phyloP scores from a whole-genome alignment of 192 early-diverging fungal genomes.

The Coemansia sp. region DNA sequence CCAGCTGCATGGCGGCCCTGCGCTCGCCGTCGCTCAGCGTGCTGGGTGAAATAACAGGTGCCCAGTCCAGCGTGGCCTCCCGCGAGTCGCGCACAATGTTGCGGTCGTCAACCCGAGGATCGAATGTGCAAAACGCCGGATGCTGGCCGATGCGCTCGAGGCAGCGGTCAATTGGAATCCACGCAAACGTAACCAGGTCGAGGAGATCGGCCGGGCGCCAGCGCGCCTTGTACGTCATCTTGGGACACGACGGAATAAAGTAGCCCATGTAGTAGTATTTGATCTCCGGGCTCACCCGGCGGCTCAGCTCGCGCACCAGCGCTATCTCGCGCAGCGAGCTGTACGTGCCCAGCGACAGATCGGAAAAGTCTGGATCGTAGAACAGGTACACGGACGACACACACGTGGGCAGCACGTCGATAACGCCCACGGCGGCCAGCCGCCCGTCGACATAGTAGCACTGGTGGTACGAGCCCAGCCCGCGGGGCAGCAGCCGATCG shows the following conservation, averaged over 20 bases:
- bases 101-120: conserved; percentile 15
- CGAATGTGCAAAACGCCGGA: conserved; percentile 36
- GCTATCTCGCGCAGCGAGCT: conserved; percentile 82
- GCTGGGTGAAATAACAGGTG: conserved; percentile 10
- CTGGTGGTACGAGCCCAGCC: conserved; percentile 84
- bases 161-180: conserved; percentile 44
- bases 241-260: conserved; percentile 86
- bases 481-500: conserved; percentile 13
- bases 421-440: conserved; percentile 85
- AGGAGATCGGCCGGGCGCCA: conserved; percentile 81
- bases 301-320: conserved; percentile 54
- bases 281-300: conserved; percentile 47
- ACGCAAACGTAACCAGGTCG: conserved; percentile 60
- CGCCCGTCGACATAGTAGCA: conserved; percentile 82
- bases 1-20: conserved; percentile 6
- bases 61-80: conserved; percentile 1
- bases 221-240: conserved; percentile 95
- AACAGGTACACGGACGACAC: conserved; percentile 93
- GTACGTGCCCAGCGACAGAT: conserved; percentile 80
- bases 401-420: conserved; percentile 87
- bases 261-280: conserved; percentile 94
- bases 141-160: conserved; percentile 35
- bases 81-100: conserved; percentile 13
- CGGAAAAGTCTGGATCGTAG: conserved; percentile 85
- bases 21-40: conserved; percentile 1